Base-by-base conservation (phyloP, 345 rosid species). In the Euphorbia tirucalli region DNA sequence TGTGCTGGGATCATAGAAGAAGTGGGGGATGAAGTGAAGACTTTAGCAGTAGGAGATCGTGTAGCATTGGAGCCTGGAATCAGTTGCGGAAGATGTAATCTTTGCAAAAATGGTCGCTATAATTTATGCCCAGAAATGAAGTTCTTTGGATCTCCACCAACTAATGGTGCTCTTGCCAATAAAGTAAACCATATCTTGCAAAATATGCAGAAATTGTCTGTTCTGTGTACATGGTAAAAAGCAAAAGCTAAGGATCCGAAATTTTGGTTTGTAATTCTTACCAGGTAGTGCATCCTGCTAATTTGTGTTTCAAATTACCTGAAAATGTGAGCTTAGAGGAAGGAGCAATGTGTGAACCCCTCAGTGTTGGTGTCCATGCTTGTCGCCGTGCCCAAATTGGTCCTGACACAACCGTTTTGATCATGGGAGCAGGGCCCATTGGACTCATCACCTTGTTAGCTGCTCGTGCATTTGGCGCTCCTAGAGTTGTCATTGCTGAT, bases 301-400 rank as follows among this genome's bases (percentile, higher is more conserved):
- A 88, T 63, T 81, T 90, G 4, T 95, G 98, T 73, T 92, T 90
- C 71, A 95, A 92, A 75, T 82, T 95, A 66, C 98, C 99, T 0
- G 94, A 92, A 13, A 88, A 88, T 69, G 93, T 92, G 66, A 92
- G 90, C 84, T 77, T 95, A 79, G 98, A 95, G 79, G 99, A 92
- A 85, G 97, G 97, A 70, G 94, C 97, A 62, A 90, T 95, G 98
- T 92, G 99, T 68, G 99, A 95, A 74, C 98, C 97, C 46, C 79
- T 92, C 32, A 95, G 98, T 74, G 93, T 90, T 41, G 97, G 97
- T 48, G 97, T 95, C 16, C 96, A 95, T 57, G 97, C 99, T 58
- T 95, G 99, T 74, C 91, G 93, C 24, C 85, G 93, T 56, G 99
- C 99, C 41, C 72, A 81, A 65, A 73, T 89, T 65, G 89, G 91